Base-by-base conservation (phyloP, 257 asterid species). In the Paulownia fortunei region DNA sequence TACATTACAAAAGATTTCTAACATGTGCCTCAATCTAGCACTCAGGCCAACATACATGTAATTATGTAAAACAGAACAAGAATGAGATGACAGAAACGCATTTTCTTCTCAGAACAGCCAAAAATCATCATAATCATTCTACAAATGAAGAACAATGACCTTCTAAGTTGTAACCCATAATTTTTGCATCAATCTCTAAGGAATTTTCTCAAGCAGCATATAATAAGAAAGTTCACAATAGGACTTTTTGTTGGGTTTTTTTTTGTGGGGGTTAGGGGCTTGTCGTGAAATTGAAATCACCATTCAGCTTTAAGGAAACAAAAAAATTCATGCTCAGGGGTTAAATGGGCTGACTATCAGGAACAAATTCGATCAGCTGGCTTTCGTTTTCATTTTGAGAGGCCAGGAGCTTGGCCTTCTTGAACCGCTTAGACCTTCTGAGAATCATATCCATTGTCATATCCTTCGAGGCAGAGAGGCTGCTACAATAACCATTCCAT, bases 371-470 rank as follows among this genome's bases (percentile, higher is more conserved):
- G 0, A 82, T 77, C 2, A 69, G 78, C 83, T 79, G 87, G 81
- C 79, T 77, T 27, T 82, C 91, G 26, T 76, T 24, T 72, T 84
- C 88, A 26, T 27, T 80, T 77, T 92, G 89, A 26, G 92, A 84
- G 63, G 89, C 96, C 2, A 61, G 26, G 72, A 79, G 76, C 93
- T 86, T 90, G 0, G 92, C 93, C 82, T 87, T 88, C 88, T 89
- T 89, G 87, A 84, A 94, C 73, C 91, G 89, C 68, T 80, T 84
- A 13, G 98, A 92, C 84, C 93, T 90, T 88, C 79, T 89, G 18
- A 92, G 83, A 13, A 94, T 83, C 91, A 51, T 72, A 47, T 86
- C 87, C 79, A 94, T 79, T 12, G 87, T 65, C 80, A 89, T 27
- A 39, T 82, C 72, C 59, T 24, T 54, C 11, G 66, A 2, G 34